A percentile compares a stretch with the other conserved stretches of the same genome.
Evolutionary conservation across 2,329 filamentous ascomycete genomes (phyloP).

Genomic region (Sporothrix pallida): DNA sequence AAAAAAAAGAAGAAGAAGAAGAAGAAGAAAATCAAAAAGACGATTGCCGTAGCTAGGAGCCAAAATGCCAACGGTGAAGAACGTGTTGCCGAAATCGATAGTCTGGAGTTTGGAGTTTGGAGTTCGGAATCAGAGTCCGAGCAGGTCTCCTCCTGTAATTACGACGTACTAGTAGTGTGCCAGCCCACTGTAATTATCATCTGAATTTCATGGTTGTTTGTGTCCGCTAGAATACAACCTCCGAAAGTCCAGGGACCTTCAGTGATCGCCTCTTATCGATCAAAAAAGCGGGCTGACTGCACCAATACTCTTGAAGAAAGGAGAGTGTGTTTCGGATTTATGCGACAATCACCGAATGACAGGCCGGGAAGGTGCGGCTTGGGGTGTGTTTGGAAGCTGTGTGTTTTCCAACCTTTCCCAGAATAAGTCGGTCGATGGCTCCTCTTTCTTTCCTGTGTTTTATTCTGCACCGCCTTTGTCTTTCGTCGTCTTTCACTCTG

Average conservation of each 20-base stretch:
- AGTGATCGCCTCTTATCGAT: constrained; percentile 30
- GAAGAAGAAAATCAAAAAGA: too few species aligned
- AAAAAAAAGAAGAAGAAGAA: too few species aligned
- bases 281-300: constrained; percentile 28
- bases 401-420: not conserved
- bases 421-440: not conserved
- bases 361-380: constrained; percentile 27
- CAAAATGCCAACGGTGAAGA: too few species aligned
- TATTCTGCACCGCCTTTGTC: too few species aligned
- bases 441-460: not conserved
- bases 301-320: constrained; percentile 19
- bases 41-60: too few species aligned
- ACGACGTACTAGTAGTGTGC: too few species aligned
- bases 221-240: not conserved
- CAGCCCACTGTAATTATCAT: too few species aligned
- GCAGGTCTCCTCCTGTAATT: not conserved
- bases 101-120: constrained; percentile 12
- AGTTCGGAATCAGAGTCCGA: constrained; percentile 23
- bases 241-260: not conserved
- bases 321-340: constrained; percentile 34
- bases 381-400: not conserved
- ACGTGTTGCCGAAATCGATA: not conserved
- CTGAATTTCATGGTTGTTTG: too few species aligned
- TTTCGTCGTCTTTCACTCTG: not conserved
- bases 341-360: constrained; percentile 30